Base-by-base conservation (phyloP, 495 filamentous ascomycete species). In the Talaromyces trachyspermus region DNA sequence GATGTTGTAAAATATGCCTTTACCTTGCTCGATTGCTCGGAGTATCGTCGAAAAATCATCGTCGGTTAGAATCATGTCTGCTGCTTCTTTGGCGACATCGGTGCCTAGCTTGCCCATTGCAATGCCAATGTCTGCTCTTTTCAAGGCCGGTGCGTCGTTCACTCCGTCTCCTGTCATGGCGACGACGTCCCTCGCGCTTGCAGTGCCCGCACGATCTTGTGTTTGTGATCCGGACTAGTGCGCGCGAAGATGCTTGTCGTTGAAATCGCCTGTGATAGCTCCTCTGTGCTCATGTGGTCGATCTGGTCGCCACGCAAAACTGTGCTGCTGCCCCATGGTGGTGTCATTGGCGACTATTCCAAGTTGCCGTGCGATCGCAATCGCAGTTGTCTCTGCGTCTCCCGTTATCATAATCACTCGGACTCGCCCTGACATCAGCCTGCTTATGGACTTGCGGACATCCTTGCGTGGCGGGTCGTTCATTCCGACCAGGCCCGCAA, bases 131-230 rank as follows among this genome's bases (percentile, higher is more conserved):
- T 98, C 92, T 3, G 92, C 92, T 66, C 90, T 94, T 65, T 98
- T 98, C 45, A 98, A 70, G 3, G 92, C 92, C 2, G 92, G 92
- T 17, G 92, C 92, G 68, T 98, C 92, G 54, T 98, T 98, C 39
- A 98, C 92, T 46, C 92, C 92, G 55, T 98, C 92, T 6, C 92
- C 92, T 5, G 92, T 98, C 92, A 98, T 98, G 45, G 92, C 92
- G 36, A 98, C 94, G 23, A 98, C 89, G 64, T 97, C 94, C 94
- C 92, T 23, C 91, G 86, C 30, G 85, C 77, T 58, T 98, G 92
- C 26, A 98, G 79, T 0, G 92, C 94, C 40, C 77, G 75, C 50
- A 98, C 83, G 59, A 98, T 97, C 61, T 95, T 96, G 74, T 97
- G 75, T 63, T 98, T 98, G 66, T 98, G 92, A 48, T 97, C 92